Evolutionary conservation across 2,329 filamentous ascomycete species (phyloP), one percentile per base, ranked within the genome.

Genomic region (Capronia coronata): DNA sequence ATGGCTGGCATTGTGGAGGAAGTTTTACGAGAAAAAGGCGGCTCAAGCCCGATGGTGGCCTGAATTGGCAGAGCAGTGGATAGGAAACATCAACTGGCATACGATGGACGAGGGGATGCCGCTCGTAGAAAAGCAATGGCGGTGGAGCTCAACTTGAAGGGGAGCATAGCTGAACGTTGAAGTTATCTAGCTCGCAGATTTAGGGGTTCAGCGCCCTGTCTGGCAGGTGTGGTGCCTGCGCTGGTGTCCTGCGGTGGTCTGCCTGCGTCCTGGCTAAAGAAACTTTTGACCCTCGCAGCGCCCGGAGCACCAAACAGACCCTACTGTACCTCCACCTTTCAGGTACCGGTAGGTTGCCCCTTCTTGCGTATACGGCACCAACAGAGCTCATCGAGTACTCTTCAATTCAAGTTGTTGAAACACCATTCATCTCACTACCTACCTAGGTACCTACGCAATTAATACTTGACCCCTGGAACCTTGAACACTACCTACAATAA

Each of bases 1-100:
- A 30, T 25, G 19, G 41, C 23, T 43, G 48, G 43, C 30, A 43
- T 37, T 43, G 40, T 48, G 38, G 46, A 48, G 38, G 46, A 21
- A 23, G 14, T n/a, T 43, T 48, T 48, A 43, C 39, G 40, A 35
- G 21, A 43, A 37, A 48, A 18, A 43, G 13, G 22, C 18, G 38
- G 40, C 16, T 30, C 25, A 29, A 43, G 32, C 29, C 21, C 30
- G 11, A 13, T 23, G 21, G 32, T 30, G 45, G 45, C 37, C 25
- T 48, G 18, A 43, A 41, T 34, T 13, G 21, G 38, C 10, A 13
- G 38, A 16, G 14, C 3, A 35, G 38, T 41, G 38, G 38, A 8
- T 41, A 41, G 21, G 16, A 39, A 39, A 39, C 35, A 41, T 8
- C 25, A 18, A 41, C 8, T 25, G 21, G 38, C 38, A 41, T 14